These are phyloP conservation scores for Penicillium bovifimosum DNA, from an alignment of 495 filamentous ascomycete genomes.

Conservation along the genomic window DNA sequence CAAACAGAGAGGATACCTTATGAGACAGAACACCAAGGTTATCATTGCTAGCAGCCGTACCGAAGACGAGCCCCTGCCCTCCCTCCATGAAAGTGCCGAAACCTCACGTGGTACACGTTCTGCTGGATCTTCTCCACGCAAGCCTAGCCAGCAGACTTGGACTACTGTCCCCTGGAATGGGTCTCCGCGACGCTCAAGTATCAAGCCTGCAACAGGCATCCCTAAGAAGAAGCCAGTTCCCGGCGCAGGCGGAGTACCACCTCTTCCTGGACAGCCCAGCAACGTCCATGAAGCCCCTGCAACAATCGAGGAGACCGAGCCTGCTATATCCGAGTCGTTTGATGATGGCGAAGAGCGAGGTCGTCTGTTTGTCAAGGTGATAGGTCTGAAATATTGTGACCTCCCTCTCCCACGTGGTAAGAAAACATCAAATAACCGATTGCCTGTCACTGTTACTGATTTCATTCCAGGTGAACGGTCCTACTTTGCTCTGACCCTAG, in stretches of 20 bases:
- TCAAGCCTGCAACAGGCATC: conserved; percentile 51
- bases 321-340: conserved; percentile 46
- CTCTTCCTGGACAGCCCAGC: conserved; percentile 83
- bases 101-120: conserved; percentile 55
- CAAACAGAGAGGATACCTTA: conserved; percentile 92
- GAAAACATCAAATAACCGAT: conserved; percentile 22
- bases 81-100: conserved; percentile 45
- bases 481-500: conserved; percentile 88
- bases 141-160: conserved; percentile 78
- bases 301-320: conserved; percentile 56
- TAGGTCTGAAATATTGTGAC: conserved; percentile 92
- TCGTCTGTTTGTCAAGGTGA: conserved; percentile 93
- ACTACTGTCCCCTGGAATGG: conserved; percentile 96
- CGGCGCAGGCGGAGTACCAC: conserved; percentile 58
- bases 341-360: conserved; percentile 84
- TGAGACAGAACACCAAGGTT: conserved; percentile 97
- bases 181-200: conserved; percentile 61
- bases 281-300: conserved; percentile 59
- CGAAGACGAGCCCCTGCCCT: conserved; percentile 38
- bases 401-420: conserved; percentile 85
- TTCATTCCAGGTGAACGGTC: conserved; percentile 65
- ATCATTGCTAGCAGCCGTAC: conserved; percentile 77
- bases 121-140: conserved; percentile 66
- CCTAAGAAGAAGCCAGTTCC: conserved; percentile 59
- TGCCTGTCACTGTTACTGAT: conserved; percentile 22